Evolutionary conservation across 129 eudicot genomes (phyloP).

Genomic region (Rutidosis leptorrhynchoides): DNA sequence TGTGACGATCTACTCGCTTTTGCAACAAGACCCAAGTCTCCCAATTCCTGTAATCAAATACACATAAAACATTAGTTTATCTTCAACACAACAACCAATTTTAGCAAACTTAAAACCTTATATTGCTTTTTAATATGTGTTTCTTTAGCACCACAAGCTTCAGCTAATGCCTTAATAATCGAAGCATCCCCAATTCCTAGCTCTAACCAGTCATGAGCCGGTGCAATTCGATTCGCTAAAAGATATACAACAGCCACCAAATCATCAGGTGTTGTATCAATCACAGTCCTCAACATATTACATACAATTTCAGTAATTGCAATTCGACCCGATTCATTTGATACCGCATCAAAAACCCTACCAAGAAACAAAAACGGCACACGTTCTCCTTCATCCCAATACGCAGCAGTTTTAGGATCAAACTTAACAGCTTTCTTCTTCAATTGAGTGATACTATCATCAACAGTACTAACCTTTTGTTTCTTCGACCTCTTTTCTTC

Average conservation of each 20-base stretch:
- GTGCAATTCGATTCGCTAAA: slow-evolving; percentile 67
- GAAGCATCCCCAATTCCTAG: slow-evolving; percentile 91
- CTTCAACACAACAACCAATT: neutral
- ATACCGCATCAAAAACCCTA: slow-evolving; percentile 63
- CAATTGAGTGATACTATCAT: slow-evolving; percentile 56
- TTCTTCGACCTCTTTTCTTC: slow-evolving; percentile 7
- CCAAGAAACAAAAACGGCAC: slow-evolving; percentile 85
- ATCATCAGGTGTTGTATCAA: slow-evolving; percentile 70
- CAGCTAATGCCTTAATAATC: slow-evolving; percentile 85
- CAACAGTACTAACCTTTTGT: slow-evolving; percentile 49
- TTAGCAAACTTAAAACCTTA: slow-evolving; percentile 38
- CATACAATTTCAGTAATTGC: slow-evolving; percentile 78
- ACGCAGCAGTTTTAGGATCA: slow-evolving; percentile 64
- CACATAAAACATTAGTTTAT: neutral
- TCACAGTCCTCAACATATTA: slow-evolving; percentile 88
- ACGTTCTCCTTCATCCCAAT: slow-evolving; percentile 72
- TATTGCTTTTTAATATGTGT: slow-evolving; percentile 60
- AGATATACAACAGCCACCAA: slow-evolving; percentile 72
- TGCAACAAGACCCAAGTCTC: slow-evolving; percentile 95
- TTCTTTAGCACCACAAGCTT: slow-evolving; percentile 88
- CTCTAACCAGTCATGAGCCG: slow-evolving; percentile 90
- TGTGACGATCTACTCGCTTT: slow-evolving; percentile 85
- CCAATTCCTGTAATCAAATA: slow-evolving; percentile 52
- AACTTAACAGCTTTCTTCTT: slow-evolving; percentile 55
- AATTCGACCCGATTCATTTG: slow-evolving; percentile 74